phyloP scores from a whole-genome alignment of 805 yeast genomes.

The Maudiozyma serrabonitensis region DNA sequence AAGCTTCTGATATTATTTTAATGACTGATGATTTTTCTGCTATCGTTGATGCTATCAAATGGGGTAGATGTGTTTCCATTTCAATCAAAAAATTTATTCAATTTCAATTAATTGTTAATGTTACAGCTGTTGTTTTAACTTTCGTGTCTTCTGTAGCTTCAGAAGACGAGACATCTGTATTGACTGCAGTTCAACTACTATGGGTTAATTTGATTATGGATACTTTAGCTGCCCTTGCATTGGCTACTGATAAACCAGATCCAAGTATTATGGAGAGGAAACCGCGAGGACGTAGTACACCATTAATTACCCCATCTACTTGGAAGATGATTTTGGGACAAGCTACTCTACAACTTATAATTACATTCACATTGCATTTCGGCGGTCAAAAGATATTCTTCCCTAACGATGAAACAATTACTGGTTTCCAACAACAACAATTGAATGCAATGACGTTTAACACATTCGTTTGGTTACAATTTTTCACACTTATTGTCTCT shows the following conservation, averaged over 20 bases:
- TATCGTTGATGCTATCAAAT: conserved; percentile 91
- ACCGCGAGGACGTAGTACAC: conserved; percentile 74
- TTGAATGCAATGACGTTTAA: conserved; percentile 84
- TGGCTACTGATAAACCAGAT: conserved; percentile 96
- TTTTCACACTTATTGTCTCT: conserved; percentile 84
- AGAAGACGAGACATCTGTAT: conserved; percentile 67
- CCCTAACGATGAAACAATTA: conserved; percentile 18
- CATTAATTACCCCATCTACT: conserved; percentile 82
- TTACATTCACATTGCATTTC: conserved; percentile 77
- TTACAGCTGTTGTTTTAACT: conserved; percentile 91
- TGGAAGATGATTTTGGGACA: conserved; percentile 98
- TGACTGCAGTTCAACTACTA: conserved; percentile 92
- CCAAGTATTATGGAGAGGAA: conserved; percentile 64
- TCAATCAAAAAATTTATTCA: conserved; percentile 94
- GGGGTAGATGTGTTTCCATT: conserved; percentile 96
- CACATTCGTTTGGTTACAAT: conserved; percentile 95
- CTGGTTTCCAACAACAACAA: conserved; percentile 43
- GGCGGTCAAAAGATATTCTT: conserved; percentile 59
- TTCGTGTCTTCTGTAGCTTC: conserved; percentile 90
- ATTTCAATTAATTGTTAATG: conserved; percentile 91
- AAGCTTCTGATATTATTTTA: conserved; percentile 85
- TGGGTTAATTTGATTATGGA: conserved; percentile 99
- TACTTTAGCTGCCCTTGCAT: conserved; percentile 92
- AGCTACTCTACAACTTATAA: conserved; percentile 61
- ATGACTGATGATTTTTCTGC: conserved; percentile 93